Evolutionary conservation across 257 asterid species (phyloP).

Genomic region (Galeopsis tetrahit): DNA sequence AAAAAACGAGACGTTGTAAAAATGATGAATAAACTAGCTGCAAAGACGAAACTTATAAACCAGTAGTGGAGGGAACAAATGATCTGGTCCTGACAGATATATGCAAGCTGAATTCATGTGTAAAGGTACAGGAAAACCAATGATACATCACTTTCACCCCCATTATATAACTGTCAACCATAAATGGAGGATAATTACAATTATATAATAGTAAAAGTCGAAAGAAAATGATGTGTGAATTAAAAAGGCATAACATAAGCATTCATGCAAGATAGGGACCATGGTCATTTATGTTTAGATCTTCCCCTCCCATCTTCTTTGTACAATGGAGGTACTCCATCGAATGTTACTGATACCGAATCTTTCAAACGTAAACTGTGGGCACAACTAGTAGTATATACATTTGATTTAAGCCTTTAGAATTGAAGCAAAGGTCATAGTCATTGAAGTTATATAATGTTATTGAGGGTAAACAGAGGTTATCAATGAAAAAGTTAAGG

Average conservation of each 20-base stretch:
- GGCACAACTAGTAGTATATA: not conserved
- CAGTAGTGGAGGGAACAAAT: not conserved
- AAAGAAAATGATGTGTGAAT: too few relatives aligned
- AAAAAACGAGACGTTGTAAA: not conserved
- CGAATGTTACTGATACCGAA: not conserved
- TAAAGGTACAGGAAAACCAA: not conserved
- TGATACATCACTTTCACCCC: not conserved
- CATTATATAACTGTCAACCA: not conserved
- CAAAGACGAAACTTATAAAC: not conserved
- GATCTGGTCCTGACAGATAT: not conserved
- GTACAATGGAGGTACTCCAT: not conserved
- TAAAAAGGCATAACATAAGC: not conserved
- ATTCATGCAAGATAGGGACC: not conserved
- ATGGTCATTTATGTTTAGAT: not conserved
- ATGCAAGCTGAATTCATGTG: not conserved
- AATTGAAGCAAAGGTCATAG: not conserved
- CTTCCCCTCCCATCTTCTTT: not conserved
- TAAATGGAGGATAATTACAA: not conserved
- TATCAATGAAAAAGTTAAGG: not conserved
- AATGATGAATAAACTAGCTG: not conserved
- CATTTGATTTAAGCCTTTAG: too few relatives aligned
- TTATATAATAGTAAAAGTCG: too few relatives aligned
- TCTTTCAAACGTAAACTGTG: not conserved
- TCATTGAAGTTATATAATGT: too few relatives aligned
- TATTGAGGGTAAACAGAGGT: too few relatives aligned